Conservation (phyloP, 768 basidiomycete species). For the Daedalea quercina region DNA sequence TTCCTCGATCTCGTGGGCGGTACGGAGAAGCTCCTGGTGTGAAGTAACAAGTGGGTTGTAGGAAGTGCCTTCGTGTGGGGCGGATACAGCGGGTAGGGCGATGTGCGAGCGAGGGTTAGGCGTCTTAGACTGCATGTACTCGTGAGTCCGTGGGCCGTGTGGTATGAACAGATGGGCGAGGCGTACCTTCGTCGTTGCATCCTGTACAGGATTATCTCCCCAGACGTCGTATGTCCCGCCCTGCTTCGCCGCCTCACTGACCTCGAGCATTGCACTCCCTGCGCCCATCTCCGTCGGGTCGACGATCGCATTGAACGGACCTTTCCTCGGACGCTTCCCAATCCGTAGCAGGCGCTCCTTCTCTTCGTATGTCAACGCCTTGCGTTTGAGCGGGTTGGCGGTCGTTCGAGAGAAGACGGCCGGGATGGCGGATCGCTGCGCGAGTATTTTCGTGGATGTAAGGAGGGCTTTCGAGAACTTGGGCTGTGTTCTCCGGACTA, state of each 20-base stretch:
- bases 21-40: constrained; percentile 62
- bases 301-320: constrained; percentile 65
- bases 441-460: constrained; percentile 72
- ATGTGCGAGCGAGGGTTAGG: constrained; percentile 46
- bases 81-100: constrained; percentile 53
- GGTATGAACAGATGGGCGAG: not conserved
- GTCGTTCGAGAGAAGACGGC: constrained; percentile 63
- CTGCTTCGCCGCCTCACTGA: constrained; percentile 62
- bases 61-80: constrained; percentile 79
- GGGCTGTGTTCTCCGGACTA: constrained; percentile 56
- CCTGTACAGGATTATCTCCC: constrained; percentile 26
- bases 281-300: constrained; percentile 62
- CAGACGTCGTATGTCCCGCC: constrained; percentile 67
- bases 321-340: constrained; percentile 63
- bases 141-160: not conserved
- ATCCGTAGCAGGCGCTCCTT: constrained; percentile 73
- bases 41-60: constrained; percentile 81
- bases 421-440: constrained; percentile 83
- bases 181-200: constrained; percentile 47
- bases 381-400: constrained; percentile 31
- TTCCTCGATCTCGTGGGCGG: constrained; percentile 64
- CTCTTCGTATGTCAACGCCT: constrained; percentile 53
- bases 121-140: constrained; percentile 41
- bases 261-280: constrained; percentile 57
- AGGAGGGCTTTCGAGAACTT: constrained; percentile 47